Evolutionary conservation across 164 flowering plant genomes (phyloP).

Genomic region (Santalum album): DNA sequence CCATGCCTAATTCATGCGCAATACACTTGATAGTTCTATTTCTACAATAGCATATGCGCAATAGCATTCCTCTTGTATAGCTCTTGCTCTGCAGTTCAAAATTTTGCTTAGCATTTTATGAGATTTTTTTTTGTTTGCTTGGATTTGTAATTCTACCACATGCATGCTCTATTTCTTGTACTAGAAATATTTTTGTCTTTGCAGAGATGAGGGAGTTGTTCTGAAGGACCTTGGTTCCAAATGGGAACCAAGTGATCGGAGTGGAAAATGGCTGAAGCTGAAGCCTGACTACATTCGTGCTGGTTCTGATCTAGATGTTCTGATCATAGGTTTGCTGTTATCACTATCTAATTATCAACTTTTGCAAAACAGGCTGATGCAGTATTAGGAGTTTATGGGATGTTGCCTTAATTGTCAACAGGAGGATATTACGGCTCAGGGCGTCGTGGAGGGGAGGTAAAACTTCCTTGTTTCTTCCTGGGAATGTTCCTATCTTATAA

Average conservation of each 20-base stretch:
- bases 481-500: background rate
- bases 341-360: background rate
- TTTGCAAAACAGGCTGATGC: background rate
- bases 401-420: constrained; percentile 14
- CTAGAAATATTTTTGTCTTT: background rate
- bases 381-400: background rate
- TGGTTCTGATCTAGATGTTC: constrained; percentile 86
- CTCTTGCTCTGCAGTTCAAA: too few species aligned
- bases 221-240: constrained; percentile 90
- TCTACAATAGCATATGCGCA: too few species aligned
- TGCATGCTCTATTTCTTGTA: background rate
- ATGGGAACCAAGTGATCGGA: constrained; percentile 98
- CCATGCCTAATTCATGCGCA: too few species aligned
- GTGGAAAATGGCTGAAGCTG: constrained; percentile 94
- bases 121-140: background rate
- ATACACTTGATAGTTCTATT: too few species aligned
- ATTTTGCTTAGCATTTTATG: too few species aligned
- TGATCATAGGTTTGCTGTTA: constrained; percentile 62
- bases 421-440: constrained; percentile 99
- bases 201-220: constrained; percentile 93
- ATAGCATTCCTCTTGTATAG: too few species aligned
- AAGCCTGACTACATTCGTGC: constrained; percentile 88
- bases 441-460: constrained; percentile 92
- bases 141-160: background rate
- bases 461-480: constrained; percentile 2